A percentile compares a stretch with the other conserved stretches of the same genome.
These are phyloP conservation scores for Didymella pinodella DNA, from an alignment of 2,329 filamentous ascomycete genomes.

Conservation along the genomic window DNA sequence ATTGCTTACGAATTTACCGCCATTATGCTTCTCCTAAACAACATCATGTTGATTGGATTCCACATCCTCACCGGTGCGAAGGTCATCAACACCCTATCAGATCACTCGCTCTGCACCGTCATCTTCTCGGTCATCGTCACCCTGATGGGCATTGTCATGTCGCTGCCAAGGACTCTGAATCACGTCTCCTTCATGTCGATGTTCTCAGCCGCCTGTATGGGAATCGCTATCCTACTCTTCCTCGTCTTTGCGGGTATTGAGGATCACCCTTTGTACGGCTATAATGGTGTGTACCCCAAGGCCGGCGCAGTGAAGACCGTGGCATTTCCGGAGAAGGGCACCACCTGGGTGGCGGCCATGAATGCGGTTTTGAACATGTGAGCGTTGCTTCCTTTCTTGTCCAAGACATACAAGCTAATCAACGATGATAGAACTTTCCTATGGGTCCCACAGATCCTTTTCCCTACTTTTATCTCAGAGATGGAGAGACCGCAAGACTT, in stretches of 20 bases:
- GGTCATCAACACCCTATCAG: conserved; percentile 60
- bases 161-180: conserved; percentile 83
- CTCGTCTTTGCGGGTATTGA: conserved; percentile 82
- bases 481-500: conserved; percentile 85
- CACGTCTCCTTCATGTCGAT: conserved; percentile 80
- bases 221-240: conserved; percentile 83
- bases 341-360: conserved; percentile 81
- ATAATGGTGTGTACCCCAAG: conserved; percentile 63
- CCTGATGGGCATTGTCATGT: conserved; percentile 78
- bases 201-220: conserved; percentile 83
- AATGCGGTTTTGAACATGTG: conserved; percentile 60
- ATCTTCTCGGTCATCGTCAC: conserved; percentile 77
- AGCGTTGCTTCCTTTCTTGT: too few relatives aligned
- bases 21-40: conserved; percentile 90
- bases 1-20: conserved; percentile 74
- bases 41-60: conserved; percentile 83
- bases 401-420: too few relatives aligned
- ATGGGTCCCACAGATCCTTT: conserved; percentile 91
- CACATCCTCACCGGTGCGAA: conserved; percentile 21
- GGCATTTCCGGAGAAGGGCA: conserved; percentile 71
- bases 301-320: conserved; percentile 71
- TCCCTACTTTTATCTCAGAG: conserved; percentile 93
- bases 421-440: conserved; percentile 84
- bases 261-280: conserved; percentile 66
- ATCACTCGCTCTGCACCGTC: conserved; percentile 76